Evolutionary conservation across 2,329 filamentous ascomycete species (phyloP).

Genomic region (Fonsecaea multimorphosa): DNA sequence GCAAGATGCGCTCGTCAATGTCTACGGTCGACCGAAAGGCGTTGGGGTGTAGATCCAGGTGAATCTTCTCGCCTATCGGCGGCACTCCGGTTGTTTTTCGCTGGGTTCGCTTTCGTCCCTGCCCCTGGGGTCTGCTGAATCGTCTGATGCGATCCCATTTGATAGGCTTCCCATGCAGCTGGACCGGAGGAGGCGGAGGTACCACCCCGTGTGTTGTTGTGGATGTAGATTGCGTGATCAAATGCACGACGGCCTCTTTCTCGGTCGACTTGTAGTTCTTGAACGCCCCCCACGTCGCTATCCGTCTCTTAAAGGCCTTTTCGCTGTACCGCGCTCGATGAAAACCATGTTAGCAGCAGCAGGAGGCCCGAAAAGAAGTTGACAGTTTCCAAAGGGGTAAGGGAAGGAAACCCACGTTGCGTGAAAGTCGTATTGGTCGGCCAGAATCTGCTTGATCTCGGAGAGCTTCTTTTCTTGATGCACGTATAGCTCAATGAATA

Average conservation of each 20-base stretch:
- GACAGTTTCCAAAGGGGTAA: too few relatives aligned
- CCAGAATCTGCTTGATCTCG: slow-evolving; percentile 12
- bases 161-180: slow-evolving; percentile 15
- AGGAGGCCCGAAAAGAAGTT: not conserved
- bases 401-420: slow-evolving; percentile 25
- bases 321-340: slow-evolving; percentile 10
- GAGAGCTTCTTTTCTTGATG: slow-evolving; percentile 20
- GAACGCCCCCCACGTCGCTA: slow-evolving; percentile 16
- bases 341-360: not conserved
- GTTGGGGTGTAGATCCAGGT: slow-evolving; percentile 15
- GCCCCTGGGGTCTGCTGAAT: slow-evolving; percentile 8
- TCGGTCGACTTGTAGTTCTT: slow-evolving; percentile 21
- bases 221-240: not conserved
- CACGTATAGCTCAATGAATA: slow-evolving; percentile 23
- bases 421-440: slow-evolving; percentile 20
- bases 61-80: slow-evolving; percentile 18
- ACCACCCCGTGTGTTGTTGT: not conserved
- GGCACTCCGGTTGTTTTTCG: not conserved
- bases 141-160: slow-evolving; percentile 24
- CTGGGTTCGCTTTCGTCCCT: slow-evolving; percentile 2
- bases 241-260: slow-evolving; percentile 13
- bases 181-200: too few relatives aligned
- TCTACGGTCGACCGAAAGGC: slow-evolving; percentile 2
- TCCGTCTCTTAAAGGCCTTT: slow-evolving; percentile 25
- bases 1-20: slow-evolving; percentile 14